Conservation (phyloP, 768 basidiomycete genomes). For the Panellus pusillus region DNA sequence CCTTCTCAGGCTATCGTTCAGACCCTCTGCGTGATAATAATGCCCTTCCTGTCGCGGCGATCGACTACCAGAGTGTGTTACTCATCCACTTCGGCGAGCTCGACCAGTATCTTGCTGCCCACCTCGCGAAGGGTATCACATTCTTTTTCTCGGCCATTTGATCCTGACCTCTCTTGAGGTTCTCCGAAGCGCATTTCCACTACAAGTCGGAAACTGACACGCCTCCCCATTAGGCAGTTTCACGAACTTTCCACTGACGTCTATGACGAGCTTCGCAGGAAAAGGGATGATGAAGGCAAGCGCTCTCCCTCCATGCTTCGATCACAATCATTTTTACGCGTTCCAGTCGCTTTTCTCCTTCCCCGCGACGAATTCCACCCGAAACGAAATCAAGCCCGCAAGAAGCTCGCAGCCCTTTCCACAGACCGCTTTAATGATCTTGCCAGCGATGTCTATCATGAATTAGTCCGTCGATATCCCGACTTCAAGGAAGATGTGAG, state of each 20-base stretch:
- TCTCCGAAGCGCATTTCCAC: constrained; percentile 75
- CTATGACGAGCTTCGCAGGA: constrained; percentile 90
- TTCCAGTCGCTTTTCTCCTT: constrained; percentile 80
- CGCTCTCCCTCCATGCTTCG: constrained; percentile 17
- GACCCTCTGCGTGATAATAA: constrained; percentile 65
- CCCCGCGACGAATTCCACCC: constrained; percentile 95
- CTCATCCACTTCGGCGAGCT: constrained; percentile 74
- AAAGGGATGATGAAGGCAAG: constrained; percentile 71
- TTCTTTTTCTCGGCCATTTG: background rate
- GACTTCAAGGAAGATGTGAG: constrained; percentile 90
- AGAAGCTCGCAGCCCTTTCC: constrained; percentile 93
- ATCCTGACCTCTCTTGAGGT: constrained; percentile 41
- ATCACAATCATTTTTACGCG: constrained; percentile 6
- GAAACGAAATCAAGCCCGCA: constrained; percentile 96
- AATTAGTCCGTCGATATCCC: constrained; percentile 89
- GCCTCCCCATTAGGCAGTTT: constrained; percentile 93
- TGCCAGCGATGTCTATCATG: constrained; percentile 94
- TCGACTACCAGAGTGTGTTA: constrained; percentile 65
- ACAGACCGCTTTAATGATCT: constrained; percentile 91
- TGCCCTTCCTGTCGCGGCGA: constrained; percentile 49
- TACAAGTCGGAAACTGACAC: constrained; percentile 88
- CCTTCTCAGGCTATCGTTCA: constrained; percentile 86
- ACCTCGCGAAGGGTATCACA: constrained; percentile 69
- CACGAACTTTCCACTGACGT: constrained; percentile 98
- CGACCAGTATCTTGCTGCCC: constrained; percentile 66